Conservation (phyloP, 2,329 filamentous ascomycete species). For the Colletotrichum phormii region DNA sequence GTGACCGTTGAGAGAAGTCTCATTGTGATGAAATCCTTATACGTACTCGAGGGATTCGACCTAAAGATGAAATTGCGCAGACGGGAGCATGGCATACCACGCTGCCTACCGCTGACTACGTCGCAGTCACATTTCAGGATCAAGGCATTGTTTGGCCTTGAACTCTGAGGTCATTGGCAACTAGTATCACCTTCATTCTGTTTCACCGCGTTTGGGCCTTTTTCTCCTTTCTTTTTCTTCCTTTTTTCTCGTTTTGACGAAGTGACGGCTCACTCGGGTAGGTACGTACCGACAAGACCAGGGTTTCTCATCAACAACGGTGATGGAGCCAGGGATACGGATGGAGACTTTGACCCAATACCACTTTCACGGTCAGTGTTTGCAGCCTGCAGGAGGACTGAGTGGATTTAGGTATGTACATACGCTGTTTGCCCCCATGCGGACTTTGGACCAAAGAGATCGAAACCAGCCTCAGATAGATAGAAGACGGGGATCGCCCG, state of each 20-base stretch:
- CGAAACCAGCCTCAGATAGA: not conserved
- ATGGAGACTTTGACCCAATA: not conserved
- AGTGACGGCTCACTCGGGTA: not conserved
- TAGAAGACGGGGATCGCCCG: slow-evolving; percentile 15
- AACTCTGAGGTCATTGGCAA: not conserved
- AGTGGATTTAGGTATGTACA: not conserved
- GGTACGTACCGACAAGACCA: not conserved
- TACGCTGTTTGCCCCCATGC: not conserved
- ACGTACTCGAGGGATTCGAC: not conserved
- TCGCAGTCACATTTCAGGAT: too few relatives aligned
- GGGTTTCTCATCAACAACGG: not conserved
- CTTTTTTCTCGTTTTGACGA: not conserved
- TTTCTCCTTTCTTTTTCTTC: not conserved
- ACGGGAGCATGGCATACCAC: not conserved
- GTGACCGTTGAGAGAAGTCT: not conserved
- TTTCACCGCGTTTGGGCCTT: not conserved
- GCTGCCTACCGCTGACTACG: not conserved
- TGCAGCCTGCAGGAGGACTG: not conserved
- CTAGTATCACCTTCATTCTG: not conserved
- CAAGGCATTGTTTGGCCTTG: too few relatives aligned
- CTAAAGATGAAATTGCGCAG: not conserved
- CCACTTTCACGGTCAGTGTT: not conserved
- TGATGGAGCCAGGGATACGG: not conserved
- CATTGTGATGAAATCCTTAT: not conserved
- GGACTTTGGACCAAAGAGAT: not conserved